Base-by-base conservation (phyloP, 257 asterid genomes). In the Vinca minor region DNA sequence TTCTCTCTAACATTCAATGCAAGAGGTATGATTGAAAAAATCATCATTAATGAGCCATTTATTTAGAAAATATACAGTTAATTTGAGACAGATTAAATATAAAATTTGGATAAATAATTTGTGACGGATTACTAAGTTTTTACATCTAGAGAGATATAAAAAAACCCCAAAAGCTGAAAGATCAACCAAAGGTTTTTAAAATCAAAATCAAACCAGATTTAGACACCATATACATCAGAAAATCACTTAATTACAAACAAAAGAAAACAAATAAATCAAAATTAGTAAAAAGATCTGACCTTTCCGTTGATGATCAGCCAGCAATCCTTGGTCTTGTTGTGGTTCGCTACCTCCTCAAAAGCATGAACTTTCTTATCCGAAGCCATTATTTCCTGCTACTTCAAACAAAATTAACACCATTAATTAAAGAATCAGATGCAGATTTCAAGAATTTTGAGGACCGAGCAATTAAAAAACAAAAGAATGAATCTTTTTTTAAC, bases 231-330 rank as follows among this genome's bases (percentile, higher is more conserved):
- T 15, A 57, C 17, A 17, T n/a, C 12, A 41, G 31, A 21, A 39
- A 38, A 39, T 9, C 23, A 13, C 41, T 11, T 3, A 12, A 57
- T 50, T 29, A 14, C 23, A 48, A 29, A 29, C 23, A 36, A 26
- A 18, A 29, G 1, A 49, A 13, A 8, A 58, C 21, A 42, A 7
- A 45, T 14, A 7, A 5, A n/a, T n/a, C n/a, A n/a, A n/a, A n/a
- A n/a, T n/a, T 1, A 8, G 10, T 9, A 34, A n/a, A 53, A 45
- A 47, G 72, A 78, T 66, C 71, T 50, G 72, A 91, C 98, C 94
- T 91, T 91, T 73, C 97, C 98, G 29, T 67, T 57, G 55, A 91
- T 84, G 59, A 91, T 62, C 23, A 91, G 83, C 98, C 98, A 91
- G 64, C 98, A 91, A 77, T 91, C 98, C 75, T 88, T 83, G 18